Conservation (phyloP, 2,329 filamentous ascomycete species). For the Colletotrichum incanum region DNA sequence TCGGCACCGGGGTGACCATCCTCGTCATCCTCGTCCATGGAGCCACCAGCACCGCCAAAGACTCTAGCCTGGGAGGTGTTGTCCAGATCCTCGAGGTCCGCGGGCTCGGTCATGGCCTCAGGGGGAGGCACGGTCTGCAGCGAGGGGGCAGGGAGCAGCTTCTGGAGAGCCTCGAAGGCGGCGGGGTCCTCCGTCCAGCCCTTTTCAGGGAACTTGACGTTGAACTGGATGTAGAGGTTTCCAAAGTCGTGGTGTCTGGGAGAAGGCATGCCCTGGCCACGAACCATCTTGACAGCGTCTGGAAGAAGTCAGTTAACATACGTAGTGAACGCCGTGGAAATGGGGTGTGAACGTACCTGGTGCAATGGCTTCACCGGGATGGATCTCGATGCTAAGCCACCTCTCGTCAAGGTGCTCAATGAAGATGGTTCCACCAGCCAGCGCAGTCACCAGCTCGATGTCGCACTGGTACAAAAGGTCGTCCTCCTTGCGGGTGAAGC, state of each 20-base stretch:
- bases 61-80: conserved; percentile 76
- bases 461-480: conserved; percentile 96
- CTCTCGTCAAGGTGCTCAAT: conserved; percentile 98
- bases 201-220: conserved; percentile 95
- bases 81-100: conserved; percentile 88
- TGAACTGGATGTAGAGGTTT: conserved; percentile 97
- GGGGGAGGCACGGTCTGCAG: conserved; percentile 78
- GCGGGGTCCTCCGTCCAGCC: conserved; percentile 76
- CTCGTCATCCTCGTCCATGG: conserved; percentile 83
- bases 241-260: conserved; percentile 94
- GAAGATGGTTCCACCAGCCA: conserved; percentile 91
- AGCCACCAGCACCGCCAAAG: conserved; percentile 67
- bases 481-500: conserved; percentile 96
- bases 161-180: conserved; percentile 85
- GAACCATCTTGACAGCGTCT: conserved; percentile 95
- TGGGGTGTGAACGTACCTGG: conserved; percentile 77
- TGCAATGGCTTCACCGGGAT: conserved; percentile 94
- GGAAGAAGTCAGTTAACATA: conserved; percentile 22
- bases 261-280: conserved; percentile 97
- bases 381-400: conserved; percentile 94
- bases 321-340: not conserved
- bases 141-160: conserved; percentile 82
- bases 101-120: conserved; percentile 94
- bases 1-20: conserved; percentile 82
- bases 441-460: conserved; percentile 94